Percentiles rank a stretch among this genome's conserved stretches.
Evolutionary conservation across 2,329 filamentous ascomycete genomes (phyloP).

Genomic region (Colletotrichum tropicale): DNA sequence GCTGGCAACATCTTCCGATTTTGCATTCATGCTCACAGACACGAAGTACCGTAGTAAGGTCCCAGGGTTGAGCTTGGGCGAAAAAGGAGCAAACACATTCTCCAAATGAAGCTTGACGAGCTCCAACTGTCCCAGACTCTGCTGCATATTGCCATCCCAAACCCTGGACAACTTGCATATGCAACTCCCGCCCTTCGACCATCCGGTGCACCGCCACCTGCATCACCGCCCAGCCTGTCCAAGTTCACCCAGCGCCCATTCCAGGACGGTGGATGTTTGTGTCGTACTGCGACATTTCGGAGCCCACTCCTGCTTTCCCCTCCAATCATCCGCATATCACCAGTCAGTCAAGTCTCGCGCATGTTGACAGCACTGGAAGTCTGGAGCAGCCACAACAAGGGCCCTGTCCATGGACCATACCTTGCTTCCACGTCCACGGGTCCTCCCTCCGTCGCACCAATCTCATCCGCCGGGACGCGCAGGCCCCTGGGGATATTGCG

Average conservation of each 20-base stretch:
- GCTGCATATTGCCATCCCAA: neutral
- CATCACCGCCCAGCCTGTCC: conserved; percentile 13
- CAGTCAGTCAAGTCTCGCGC: neutral
- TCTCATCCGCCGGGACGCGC: neutral
- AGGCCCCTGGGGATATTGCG: neutral
- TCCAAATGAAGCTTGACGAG: neutral
- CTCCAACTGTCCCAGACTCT: neutral
- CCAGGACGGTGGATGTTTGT: neutral
- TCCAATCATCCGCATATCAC: neutral
- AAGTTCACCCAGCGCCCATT: neutral
- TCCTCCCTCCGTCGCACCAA: conserved; percentile 1
- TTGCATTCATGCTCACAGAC: neutral
- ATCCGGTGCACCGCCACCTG: conserved; percentile 17
- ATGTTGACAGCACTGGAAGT: neutral
- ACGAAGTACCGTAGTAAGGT: neutral
- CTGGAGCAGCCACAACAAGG: neutral
- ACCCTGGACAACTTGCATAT: neutral
- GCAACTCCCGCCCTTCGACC: neutral
- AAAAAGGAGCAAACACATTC: neutral
- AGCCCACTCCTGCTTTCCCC: neutral
- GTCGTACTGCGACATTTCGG: neutral
- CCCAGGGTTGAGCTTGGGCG: neutral
- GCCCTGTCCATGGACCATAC: neutral
- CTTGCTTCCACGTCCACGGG: neutral
- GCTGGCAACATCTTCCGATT: neutral